Evolutionary conservation across 2,329 filamentous ascomycete species (phyloP).

Genomic region (Beauveria pseudobassiana): DNA sequence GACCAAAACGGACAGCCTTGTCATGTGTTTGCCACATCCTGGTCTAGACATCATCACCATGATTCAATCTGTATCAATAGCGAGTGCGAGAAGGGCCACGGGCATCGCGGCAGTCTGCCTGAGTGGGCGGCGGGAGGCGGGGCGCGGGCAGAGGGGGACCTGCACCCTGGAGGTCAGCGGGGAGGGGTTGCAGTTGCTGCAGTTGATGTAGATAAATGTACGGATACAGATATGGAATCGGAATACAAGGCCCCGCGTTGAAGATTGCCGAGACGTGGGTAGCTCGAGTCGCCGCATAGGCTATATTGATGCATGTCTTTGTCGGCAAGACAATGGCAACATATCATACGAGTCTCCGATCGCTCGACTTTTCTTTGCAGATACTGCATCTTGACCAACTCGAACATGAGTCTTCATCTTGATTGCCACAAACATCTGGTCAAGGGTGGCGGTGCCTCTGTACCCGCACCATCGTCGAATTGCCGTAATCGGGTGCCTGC

Average conservation of each 20-base stretch:
- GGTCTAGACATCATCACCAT: neutral
- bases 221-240: neutral
- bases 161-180: neutral
- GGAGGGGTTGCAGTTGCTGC: constrained; percentile 1
- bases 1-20: neutral
- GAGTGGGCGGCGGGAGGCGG: neutral
- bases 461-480: neutral
- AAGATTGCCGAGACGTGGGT: no score
- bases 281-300: no score
- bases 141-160: neutral
- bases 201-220: neutral
- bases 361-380: no score
- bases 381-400: no score
- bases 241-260: neutral
- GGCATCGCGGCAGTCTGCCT: constrained; percentile 5
- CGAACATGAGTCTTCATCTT: no score
- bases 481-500: constrained; percentile 6
- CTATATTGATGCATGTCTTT: no score
- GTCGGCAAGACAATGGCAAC: no score
- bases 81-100: constrained; percentile 5
- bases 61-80: neutral
- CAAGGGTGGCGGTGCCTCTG: no score
- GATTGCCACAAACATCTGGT: no score
- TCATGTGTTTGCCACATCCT: neutral
- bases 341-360: no score